Evolutionary conservation across 139 green algal genomes (phyloP).

Genomic region (Pycnococcus provasolii): DNA sequence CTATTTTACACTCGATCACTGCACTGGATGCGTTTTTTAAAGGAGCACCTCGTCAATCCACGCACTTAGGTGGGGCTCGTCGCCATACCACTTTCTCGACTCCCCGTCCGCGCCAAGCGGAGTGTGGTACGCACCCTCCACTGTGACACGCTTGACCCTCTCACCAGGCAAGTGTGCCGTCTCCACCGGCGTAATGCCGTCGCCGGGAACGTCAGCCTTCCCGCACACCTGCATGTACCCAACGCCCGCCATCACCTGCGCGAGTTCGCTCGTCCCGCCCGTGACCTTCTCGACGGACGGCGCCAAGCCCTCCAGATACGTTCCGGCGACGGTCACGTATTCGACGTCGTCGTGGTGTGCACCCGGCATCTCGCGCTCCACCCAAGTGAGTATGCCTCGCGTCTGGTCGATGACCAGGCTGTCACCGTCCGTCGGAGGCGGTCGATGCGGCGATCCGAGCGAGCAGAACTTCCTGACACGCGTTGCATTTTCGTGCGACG

Average conservation of each 20-base stretch:
- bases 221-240: constrained; percentile 71
- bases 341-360: constrained; percentile 52
- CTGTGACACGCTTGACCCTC: constrained; percentile 6
- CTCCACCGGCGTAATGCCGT: constrained; percentile 35
- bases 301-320: constrained; percentile 38
- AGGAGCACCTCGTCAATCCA: no score
- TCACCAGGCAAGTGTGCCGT: constrained; percentile 29
- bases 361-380: constrained; percentile 39
- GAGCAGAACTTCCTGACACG: constrained; percentile 49
- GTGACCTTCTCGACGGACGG: no score
- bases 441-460: constrained; percentile 59
- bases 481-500: constrained; percentile 42
- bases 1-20: no score
- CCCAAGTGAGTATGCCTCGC: constrained; percentile 70
- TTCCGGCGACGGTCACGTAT: constrained; percentile 72
- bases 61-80: no score
- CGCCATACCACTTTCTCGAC: no score
- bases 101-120: constrained; percentile 25
- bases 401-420: constrained; percentile 79
- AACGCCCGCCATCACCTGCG: constrained; percentile 42
- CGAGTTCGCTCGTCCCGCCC: background rate
- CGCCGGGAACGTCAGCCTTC: constrained; percentile 28
- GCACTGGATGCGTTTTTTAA: no score
- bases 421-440: constrained; percentile 20
- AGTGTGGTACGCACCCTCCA: constrained; percentile 37